phyloP scores from a whole-genome alignment of 352 stramenopile species.

The Globisporangium nagaii region DNA sequence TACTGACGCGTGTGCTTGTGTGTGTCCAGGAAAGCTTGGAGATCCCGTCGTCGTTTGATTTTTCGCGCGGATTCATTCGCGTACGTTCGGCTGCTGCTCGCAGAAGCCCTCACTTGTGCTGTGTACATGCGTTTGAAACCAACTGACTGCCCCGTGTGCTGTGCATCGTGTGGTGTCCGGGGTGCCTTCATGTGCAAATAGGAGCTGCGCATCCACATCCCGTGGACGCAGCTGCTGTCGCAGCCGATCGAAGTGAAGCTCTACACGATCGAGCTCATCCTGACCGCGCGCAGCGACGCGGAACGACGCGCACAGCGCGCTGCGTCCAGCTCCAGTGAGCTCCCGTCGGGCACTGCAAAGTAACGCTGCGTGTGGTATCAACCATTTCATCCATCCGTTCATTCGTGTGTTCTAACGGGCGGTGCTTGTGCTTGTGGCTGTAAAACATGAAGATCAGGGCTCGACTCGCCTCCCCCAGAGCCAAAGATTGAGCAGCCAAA shows the following conservation, averaged over 20 bases:
- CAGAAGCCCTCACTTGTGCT: background rate
- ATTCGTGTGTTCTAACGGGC: background rate
- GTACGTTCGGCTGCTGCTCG: constrained; percentile 20
- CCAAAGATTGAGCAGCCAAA: constrained; percentile 74
- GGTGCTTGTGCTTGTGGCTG: background rate
- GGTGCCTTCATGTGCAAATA: no score
- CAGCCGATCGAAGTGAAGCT: constrained; percentile 86
- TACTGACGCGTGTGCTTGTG: background rate
- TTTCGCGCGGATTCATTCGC: constrained; percentile 81
- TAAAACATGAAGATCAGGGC: background rate
- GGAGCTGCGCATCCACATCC: constrained; percentile 86
- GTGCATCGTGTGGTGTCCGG: background rate
- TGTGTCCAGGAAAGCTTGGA: constrained; percentile 63
- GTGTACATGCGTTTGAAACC: background rate
- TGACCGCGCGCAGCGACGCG: constrained; percentile 45
- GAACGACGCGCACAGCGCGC: constrained; percentile 14
- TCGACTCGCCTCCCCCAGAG: constrained; percentile 9
- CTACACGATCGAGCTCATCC: constrained; percentile 86
- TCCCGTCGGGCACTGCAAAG: background rate
- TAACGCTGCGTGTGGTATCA: background rate
- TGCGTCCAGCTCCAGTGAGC: constrained; percentile 8
- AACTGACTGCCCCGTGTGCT: background rate
- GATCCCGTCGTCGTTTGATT: constrained; percentile 84
- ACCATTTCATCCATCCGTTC: no score
- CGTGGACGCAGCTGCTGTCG: constrained; percentile 83